A percentile compares a stretch with the other conserved stretches of the same genome.
phyloP scores from a whole-genome alignment of 179 eudicot species.

The Corrigiola litoralis region DNA sequence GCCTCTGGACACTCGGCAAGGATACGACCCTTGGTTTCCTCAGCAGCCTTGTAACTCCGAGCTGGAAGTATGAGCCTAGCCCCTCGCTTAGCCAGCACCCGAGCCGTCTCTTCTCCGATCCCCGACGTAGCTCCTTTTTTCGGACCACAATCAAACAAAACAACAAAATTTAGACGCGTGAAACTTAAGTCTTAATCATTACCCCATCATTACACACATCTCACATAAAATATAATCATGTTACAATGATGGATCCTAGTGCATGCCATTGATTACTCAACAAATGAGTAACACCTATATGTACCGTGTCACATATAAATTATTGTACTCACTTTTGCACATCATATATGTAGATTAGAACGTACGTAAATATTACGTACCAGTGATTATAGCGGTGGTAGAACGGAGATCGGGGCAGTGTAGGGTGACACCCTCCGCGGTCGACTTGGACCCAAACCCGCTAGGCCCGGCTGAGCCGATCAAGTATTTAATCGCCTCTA shows the following conservation, averaged over 20 bases:
- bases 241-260: slow-evolving; percentile 4
- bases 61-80: slow-evolving; percentile 34
- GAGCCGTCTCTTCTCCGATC: slow-evolving; percentile 44
- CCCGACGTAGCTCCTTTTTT: slow-evolving; percentile 43
- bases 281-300: background rate
- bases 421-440: slow-evolving; percentile 73
- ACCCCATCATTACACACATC: slow-evolving; percentile 2
- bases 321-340: background rate
- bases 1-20: slow-evolving; percentile 33
- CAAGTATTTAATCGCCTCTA: slow-evolving; percentile 57
- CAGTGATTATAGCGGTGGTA: slow-evolving; percentile 64
- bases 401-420: slow-evolving; percentile 33
- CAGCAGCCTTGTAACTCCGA: slow-evolving; percentile 39
- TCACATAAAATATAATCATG: slow-evolving; percentile 11
- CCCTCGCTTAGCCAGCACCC: slow-evolving; percentile 42
- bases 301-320: too few species aligned
- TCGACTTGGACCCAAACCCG: slow-evolving; percentile 83
- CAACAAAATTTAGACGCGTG: slow-evolving; percentile 11
- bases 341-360: background rate
- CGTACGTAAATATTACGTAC: slow-evolving; percentile 7
- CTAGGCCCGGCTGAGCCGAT: slow-evolving; percentile 71
- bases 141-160: background rate
- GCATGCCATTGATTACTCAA: slow-evolving; percentile 3
- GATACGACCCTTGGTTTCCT: slow-evolving; percentile 34
- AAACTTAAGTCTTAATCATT: slow-evolving; percentile 22